Evolutionary conservation across 805 yeast genomes (phyloP).

Genomic region (Sugiyamaella mastotermitis): DNA sequence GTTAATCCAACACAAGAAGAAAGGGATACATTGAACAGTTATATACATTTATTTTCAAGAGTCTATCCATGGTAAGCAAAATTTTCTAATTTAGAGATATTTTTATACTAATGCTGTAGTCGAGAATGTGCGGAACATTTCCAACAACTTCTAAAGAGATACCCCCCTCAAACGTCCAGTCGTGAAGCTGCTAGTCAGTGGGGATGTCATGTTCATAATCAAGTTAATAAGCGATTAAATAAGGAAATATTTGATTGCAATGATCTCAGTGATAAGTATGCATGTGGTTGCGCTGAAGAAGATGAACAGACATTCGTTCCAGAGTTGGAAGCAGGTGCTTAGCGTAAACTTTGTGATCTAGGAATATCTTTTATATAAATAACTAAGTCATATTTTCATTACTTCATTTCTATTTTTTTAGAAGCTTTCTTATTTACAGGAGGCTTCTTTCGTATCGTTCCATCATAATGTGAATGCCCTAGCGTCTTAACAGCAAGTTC

Average conservation of each 20-base stretch:
- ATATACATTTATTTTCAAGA: conserved; percentile 72
- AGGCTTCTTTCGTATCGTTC: not conserved
- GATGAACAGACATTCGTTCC: conserved; percentile 37
- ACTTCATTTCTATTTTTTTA: no score
- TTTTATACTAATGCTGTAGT: conserved; percentile 5
- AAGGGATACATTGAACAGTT: conserved; percentile 53
- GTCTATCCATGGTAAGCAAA: conserved; percentile 82
- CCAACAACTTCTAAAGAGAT: conserved; percentile 55
- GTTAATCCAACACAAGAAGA: conserved; percentile 67
- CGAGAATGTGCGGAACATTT: conserved; percentile 90
- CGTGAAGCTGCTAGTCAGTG: conserved; percentile 82
- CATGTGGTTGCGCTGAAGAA: conserved; percentile 89
- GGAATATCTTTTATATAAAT: no score
- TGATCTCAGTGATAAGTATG: conserved; percentile 80
- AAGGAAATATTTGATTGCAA: conserved; percentile 81
- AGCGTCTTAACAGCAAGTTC: conserved; percentile 16
- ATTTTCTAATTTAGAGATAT: not conserved
- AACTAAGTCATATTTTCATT: no score
- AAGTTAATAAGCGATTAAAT: conserved; percentile 66
- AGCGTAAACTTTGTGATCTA: no score
- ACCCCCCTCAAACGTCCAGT: conserved; percentile 78
- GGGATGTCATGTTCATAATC: conserved; percentile 93
- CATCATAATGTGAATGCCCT: conserved; percentile 28
- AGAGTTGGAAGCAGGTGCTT: no score
- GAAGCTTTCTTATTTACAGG: no score